Evolutionary conservation across 2,329 filamentous ascomycete species (phyloP).

Genomic region (Colletotrichum sp.): DNA sequence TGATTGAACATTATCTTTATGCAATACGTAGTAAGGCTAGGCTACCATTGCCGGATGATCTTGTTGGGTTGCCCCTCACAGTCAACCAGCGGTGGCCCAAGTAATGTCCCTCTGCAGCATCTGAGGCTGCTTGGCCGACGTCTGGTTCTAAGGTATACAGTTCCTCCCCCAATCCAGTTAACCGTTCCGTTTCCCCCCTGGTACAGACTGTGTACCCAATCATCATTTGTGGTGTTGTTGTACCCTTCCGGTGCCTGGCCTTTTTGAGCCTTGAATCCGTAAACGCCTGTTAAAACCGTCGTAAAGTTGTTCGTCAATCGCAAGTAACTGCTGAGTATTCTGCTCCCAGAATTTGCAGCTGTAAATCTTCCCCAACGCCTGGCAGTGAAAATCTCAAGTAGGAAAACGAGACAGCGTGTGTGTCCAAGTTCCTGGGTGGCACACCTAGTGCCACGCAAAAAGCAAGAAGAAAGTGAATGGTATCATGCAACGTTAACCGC

Average conservation of each 20-base stretch:
- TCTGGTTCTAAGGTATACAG: not conserved
- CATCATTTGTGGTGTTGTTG: not conserved
- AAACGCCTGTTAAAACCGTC: constrained; percentile 13
- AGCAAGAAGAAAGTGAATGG: not conserved
- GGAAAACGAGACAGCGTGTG: not conserved
- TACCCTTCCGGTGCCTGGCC: not conserved
- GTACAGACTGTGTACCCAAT: not conserved
- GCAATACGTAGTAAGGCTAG: not conserved
- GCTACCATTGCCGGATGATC: not conserved
- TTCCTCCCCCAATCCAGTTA: not conserved
- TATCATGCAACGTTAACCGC: constrained; percentile 9
- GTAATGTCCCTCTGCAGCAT: not conserved
- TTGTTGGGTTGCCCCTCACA: not conserved
- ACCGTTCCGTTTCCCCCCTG: not conserved
- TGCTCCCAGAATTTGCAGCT: not conserved
- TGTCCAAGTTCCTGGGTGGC: not conserved
- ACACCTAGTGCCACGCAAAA: not conserved
- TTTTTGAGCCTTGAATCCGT: constrained; percentile 4
- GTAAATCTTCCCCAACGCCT: constrained; percentile 11
- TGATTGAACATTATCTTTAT: constrained; percentile 21
- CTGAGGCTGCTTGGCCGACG: not conserved
- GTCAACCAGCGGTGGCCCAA: not conserved
- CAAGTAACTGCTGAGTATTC: not conserved
- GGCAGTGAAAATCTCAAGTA: not conserved
- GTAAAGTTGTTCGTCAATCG: constrained; percentile 16